Percentiles rank a stretch among this genome's conserved stretches.
These are phyloP conservation scores for Mortierella sp. DNA, from an alignment of 371 early-diverging fungal species.

Conservation along the genomic window DNA sequence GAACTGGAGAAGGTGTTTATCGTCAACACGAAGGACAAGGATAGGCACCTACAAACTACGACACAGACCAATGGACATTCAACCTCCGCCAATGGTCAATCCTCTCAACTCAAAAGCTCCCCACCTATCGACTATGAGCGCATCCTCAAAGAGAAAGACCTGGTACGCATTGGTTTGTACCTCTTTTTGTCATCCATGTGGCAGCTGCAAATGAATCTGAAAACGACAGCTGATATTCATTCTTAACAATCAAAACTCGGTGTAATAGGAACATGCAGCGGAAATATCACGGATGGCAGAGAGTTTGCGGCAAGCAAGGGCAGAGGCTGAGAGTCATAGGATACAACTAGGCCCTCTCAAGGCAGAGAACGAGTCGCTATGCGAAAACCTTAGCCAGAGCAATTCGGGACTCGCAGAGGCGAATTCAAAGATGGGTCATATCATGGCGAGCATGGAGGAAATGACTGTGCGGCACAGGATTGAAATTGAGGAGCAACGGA, in stretches of 20 bases:
- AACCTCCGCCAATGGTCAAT: background rate
- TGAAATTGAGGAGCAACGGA: slow-evolving; percentile 13
- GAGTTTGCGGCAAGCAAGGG: slow-evolving; percentile 17
- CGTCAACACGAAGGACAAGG: slow-evolving; percentile 18
- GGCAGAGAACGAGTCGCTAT: slow-evolving; percentile 27
- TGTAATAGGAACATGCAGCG: slow-evolving; percentile 25
- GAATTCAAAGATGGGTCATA: slow-evolving; percentile 19
- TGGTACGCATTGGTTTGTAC: slow-evolving; percentile 11
- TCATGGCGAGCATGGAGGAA: slow-evolving; percentile 20
- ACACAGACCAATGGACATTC: slow-evolving; percentile 13
- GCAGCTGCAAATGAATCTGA: background rate
- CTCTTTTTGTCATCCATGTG: background rate
- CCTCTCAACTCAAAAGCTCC: background rate
- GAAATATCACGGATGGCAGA: slow-evolving; percentile 21
- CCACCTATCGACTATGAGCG: background rate
- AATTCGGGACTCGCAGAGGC: slow-evolving; percentile 16
- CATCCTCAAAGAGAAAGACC: slow-evolving; percentile 14
- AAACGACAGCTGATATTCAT: too few species aligned
- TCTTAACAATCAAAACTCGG: background rate
- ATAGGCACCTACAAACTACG: background rate
- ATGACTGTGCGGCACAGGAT: slow-evolving; percentile 27
- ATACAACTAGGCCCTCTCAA: slow-evolving; percentile 17
- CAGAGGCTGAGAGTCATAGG: slow-evolving; percentile 20
- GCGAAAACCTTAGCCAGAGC: slow-evolving; percentile 2
- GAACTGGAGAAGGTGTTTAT: slow-evolving; percentile 39